Evolutionary conservation across 345 rosid species (phyloP).

Genomic region (Carallia pectinifolia): DNA sequence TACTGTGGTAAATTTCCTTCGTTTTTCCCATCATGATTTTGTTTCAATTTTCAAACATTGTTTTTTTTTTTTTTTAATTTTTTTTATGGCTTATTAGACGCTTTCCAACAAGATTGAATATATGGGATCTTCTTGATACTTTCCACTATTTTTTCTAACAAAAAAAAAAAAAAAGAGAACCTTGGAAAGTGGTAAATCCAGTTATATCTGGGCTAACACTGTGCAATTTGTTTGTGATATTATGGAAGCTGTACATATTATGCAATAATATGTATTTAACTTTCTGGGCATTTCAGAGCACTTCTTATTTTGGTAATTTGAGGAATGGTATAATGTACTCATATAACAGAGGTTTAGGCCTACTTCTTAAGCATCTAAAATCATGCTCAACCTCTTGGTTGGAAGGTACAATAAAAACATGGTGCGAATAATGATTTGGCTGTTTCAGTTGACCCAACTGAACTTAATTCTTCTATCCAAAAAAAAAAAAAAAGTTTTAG

Average conservation of each 20-base stretch:
- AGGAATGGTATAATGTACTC: not conserved
- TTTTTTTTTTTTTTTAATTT: no score
- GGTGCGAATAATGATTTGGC: not conserved
- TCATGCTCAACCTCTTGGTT: not conserved
- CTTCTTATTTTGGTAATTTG: not conserved
- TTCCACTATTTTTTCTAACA: no score
- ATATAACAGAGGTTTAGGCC: not conserved
- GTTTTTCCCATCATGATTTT: no score
- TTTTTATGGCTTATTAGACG: no score
- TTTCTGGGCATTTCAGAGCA: not conserved
- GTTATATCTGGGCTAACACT: not conserved
- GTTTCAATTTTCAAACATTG: no score
- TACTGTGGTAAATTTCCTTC: no score
- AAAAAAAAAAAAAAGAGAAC: no score
- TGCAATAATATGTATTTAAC: not conserved
- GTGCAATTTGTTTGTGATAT: not conserved
- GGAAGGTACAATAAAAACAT: not conserved
- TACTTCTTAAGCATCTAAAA: not conserved
- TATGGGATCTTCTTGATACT: no score
- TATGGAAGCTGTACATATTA: not conserved
- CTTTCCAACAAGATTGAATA: no score
- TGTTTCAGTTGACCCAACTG: not conserved
- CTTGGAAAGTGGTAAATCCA: not conserved
- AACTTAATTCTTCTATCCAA: no score
- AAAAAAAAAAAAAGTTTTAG: not conserved